Percentiles rank a stretch among this genome's conserved stretches.
Conservation (phyloP, 192 early-diverging fungal genomes). For the Chytriomyces hyalinus region DNA sequence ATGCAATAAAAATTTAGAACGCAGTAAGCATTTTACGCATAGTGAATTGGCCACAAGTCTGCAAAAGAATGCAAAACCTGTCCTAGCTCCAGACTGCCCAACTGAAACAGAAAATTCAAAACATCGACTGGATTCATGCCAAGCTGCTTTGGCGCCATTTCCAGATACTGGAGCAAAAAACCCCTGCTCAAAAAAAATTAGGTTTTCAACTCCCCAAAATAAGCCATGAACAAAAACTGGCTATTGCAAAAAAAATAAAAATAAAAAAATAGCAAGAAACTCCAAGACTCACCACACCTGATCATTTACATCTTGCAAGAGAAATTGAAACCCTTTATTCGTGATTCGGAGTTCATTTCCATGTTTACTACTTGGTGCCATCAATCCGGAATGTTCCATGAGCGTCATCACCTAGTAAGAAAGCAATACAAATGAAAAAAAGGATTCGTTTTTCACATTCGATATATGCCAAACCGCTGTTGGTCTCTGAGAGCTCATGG, state of each 20-base stretch:
- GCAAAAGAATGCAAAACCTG: constrained; percentile 50
- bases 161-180: constrained; percentile 90
- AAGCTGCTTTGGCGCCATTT: constrained; percentile 66
- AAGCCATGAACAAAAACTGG: not conserved
- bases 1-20: not conserved
- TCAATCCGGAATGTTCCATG: constrained; percentile 77
- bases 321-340: constrained; percentile 96
- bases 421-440: not conserved
- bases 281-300: constrained; percentile 78
- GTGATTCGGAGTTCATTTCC: constrained; percentile 72
- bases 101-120: constrained; percentile 90
- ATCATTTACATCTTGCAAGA: constrained; percentile 88
- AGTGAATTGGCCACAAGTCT: not conserved
- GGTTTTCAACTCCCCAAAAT: no score
- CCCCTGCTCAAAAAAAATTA: constrained; percentile 45
- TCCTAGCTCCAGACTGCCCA: constrained; percentile 89
- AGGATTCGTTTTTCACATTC: not conserved
- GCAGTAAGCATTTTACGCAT: not conserved
- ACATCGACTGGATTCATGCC: constrained; percentile 93
- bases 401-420: constrained; percentile 15
- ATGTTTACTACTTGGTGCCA: constrained; percentile 51
- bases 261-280: not conserved
- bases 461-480: constrained; percentile 66
- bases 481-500: constrained; percentile 61
- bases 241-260: not conserved